Percentiles rank a stretch among this genome's conserved stretches.
Conservation (phyloP, 225 moss, liverwort and hornwort genomes). For the Neckera pumila region DNA sequence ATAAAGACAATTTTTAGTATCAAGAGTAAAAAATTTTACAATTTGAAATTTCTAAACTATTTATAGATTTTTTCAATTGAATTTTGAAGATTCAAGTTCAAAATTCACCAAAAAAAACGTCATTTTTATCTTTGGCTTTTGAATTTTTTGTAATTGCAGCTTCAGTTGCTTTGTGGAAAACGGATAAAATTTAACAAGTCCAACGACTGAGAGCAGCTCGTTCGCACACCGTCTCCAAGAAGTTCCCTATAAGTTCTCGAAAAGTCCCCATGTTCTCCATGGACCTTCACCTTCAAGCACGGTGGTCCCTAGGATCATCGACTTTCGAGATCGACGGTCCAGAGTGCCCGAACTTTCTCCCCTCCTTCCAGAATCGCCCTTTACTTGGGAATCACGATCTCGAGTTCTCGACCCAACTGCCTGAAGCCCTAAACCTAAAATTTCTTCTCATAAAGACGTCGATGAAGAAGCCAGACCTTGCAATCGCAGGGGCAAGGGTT, state of each 20-base stretch:
- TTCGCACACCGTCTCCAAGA: background rate
- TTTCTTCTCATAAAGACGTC: background rate
- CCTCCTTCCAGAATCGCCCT: no score
- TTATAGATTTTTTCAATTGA: background rate
- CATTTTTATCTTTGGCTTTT: background rate
- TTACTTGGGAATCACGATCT: background rate
- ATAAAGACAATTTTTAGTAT: background rate
- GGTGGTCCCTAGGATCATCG: background rate
- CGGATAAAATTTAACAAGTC: no score
- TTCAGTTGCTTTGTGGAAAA: background rate
- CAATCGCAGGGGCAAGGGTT: no score
- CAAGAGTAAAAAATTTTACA: background rate
- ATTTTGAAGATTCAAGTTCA: background rate
- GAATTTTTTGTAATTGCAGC: background rate
- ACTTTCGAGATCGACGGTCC: background rate
- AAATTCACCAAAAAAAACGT: background rate
- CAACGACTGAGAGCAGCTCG: no score
- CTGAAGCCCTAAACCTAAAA: slow-evolving; percentile 1
- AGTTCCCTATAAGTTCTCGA: background rate
- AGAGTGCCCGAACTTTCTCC: no score
- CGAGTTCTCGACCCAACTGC: background rate
- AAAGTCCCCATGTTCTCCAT: background rate
- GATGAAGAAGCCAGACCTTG: rapidly evolving
- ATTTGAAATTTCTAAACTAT: background rate
- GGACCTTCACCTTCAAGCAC: background rate